Percentiles rank a stretch among this genome's conserved stretches.
Conservation (phyloP, 2,329 filamentous ascomycete species). For the Alternaria longipes region DNA sequence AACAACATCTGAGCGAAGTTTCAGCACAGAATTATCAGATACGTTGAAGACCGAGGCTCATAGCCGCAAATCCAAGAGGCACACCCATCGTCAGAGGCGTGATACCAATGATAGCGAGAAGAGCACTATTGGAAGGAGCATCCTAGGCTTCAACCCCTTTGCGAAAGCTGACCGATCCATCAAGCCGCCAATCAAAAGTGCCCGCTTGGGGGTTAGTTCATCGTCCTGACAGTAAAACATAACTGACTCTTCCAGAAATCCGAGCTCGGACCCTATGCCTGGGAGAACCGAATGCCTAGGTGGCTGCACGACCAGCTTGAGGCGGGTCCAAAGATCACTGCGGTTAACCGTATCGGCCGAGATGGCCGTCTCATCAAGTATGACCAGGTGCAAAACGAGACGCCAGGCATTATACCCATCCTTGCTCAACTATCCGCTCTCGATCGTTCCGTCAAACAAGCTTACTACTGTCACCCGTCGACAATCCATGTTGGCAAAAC, state of each 20-base stretch:
- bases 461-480: conserved; percentile 80
- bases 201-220: conserved; percentile 48
- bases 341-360: conserved; percentile 53
- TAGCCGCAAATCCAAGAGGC: conserved; percentile 36
- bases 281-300: conserved; percentile 57
- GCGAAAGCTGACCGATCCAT: conserved; percentile 35
- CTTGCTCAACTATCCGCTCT: conserved; percentile 63
- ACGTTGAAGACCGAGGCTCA: conserved; percentile 26
- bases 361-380: conserved; percentile 55
- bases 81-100: conserved; percentile 33
- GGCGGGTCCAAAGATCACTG: conserved; percentile 51
- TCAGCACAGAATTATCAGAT: conserved; percentile 30
- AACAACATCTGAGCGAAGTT: conserved; percentile 36
- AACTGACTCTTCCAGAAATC: conserved; percentile 46
- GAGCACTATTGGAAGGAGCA: conserved; percentile 47
- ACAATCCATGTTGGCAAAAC: conserved; percentile 82
- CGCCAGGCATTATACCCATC: conserved; percentile 55
- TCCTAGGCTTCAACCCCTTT: conserved; percentile 48
- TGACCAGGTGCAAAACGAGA: conserved; percentile 56
- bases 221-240: conserved; percentile 9
- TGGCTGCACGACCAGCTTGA: conserved; percentile 54
- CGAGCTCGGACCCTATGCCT: conserved; percentile 60
- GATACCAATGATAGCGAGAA: conserved; percentile 45
- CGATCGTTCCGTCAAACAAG: conserved; percentile 70
- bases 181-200: conserved; percentile 42